A percentile compares a stretch with the other conserved stretches of the same genome.
Evolutionary conservation across 345 rosid genomes (phyloP).

Genomic region (Camelina neglecta): DNA sequence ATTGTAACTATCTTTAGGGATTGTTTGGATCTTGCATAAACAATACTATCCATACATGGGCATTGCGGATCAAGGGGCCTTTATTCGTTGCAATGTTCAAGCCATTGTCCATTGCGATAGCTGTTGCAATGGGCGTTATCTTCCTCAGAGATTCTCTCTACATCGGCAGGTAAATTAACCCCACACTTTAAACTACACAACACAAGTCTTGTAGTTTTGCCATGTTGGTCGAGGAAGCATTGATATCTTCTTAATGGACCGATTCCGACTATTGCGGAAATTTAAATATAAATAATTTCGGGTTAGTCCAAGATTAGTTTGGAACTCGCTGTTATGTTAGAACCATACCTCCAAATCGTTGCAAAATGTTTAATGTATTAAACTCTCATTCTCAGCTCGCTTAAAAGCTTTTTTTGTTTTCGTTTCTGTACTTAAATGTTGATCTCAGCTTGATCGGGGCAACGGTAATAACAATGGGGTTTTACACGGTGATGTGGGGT

Average conservation of each 20-base stretch:
- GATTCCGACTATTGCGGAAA: not conserved
- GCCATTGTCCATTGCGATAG: slow-evolving; percentile 79
- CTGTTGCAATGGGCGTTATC: slow-evolving; percentile 66
- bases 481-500: slow-evolving; percentile 92
- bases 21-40: slow-evolving; percentile 64
- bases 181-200: not conserved
- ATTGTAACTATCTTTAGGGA: slow-evolving; percentile 50
- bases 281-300: not conserved
- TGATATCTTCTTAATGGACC: not conserved
- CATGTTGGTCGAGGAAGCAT: not conserved
- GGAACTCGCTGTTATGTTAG: not conserved
- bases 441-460: slow-evolving; percentile 71
- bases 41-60: slow-evolving; percentile 65
- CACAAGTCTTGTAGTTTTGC: not conserved
- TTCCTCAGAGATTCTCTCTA: slow-evolving; percentile 76
- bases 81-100: slow-evolving; percentile 72
- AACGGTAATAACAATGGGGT: slow-evolving; percentile 69
- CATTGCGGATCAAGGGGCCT: slow-evolving; percentile 70
- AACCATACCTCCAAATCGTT: not conserved
- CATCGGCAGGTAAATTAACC: slow-evolving; percentile 61
- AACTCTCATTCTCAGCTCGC: not conserved
- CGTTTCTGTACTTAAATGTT: not conserved
- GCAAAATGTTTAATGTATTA: not conserved
- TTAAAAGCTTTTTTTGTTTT: not conserved
- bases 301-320: not conserved